Evolutionary conservation across 2,329 filamentous ascomycete species (phyloP).

Genomic region (Botrytis byssoidea): DNA sequence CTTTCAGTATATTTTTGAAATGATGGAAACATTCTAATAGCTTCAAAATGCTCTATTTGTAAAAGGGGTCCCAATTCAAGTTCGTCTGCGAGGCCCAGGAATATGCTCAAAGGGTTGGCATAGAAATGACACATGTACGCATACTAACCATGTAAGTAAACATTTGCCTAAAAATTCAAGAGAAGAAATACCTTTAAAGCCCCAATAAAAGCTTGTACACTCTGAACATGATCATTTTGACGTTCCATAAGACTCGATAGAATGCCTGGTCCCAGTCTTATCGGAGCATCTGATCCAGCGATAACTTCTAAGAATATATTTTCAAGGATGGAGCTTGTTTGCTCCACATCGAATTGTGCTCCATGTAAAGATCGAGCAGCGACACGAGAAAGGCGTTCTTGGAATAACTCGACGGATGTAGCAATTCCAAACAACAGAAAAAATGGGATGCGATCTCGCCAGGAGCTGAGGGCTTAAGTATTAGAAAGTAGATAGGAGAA

Average conservation of each 20-base stretch:
- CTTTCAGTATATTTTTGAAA: conserved; percentile 58
- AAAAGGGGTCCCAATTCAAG: conserved; percentile 42
- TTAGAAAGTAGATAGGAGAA: background rate
- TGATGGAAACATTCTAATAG: conserved; percentile 66
- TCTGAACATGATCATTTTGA: conserved; percentile 74
- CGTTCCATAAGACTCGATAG: conserved; percentile 64
- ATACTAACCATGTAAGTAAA: conserved; percentile 52
- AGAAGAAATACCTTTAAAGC: conserved; percentile 58
- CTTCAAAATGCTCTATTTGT: conserved; percentile 62
- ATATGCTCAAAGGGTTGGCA: conserved; percentile 68
- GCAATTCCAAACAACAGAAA: conserved; percentile 76
- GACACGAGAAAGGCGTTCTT: conserved; percentile 68
- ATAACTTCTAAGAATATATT: conserved; percentile 67
- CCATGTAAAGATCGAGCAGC: conserved; percentile 67
- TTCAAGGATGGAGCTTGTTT: conserved; percentile 69
- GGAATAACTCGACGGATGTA: conserved; percentile 77
- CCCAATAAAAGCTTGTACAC: conserved; percentile 68
- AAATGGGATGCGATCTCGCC: conserved; percentile 75
- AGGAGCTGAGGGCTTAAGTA: conserved; percentile 47
- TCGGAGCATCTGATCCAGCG: conserved; percentile 52
- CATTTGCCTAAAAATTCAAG: background rate
- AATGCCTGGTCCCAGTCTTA: conserved; percentile 64
- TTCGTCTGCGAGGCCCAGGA: conserved; percentile 47
- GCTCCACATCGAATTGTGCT: conserved; percentile 73
- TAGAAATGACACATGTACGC: conserved; percentile 86